Conservation (phyloP, 768 basidiomycete species). For the Candolleomyces eurysporus region DNA sequence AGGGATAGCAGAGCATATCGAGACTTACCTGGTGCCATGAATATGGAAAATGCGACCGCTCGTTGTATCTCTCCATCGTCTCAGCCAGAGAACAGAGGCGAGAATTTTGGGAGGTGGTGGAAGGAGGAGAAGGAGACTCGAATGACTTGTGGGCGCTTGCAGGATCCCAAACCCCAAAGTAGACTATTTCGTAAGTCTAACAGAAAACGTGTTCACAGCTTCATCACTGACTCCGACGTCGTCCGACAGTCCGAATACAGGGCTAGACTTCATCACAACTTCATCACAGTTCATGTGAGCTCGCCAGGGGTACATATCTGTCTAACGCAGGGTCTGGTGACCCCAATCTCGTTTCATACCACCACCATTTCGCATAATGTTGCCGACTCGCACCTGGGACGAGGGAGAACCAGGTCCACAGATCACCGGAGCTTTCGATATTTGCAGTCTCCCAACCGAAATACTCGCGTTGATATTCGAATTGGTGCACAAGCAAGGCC, state of each 20-base stretch:
- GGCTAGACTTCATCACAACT: too few relatives aligned
- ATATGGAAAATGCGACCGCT: conserved; percentile 49
- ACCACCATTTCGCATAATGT: too few relatives aligned
- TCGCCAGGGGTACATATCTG: too few relatives aligned
- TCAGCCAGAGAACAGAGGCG: background rate
- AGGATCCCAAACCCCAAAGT: conserved; percentile 8
- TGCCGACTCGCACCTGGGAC: too few relatives aligned
- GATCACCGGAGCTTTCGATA: too few relatives aligned
- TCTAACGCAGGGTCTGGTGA: too few relatives aligned
- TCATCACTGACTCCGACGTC: background rate
- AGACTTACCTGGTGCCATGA: conserved; percentile 82
- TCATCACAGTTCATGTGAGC: too few relatives aligned
- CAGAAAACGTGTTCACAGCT: background rate
- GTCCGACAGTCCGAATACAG: background rate
- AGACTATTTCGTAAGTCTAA: background rate
- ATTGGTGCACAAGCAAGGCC: too few relatives aligned
- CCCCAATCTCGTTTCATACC: too few relatives aligned
- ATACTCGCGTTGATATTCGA: too few relatives aligned
- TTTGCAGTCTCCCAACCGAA: too few relatives aligned
- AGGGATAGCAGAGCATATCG: conserved; percentile 9
- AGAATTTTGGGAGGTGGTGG: background rate
- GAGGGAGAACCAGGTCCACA: too few relatives aligned
- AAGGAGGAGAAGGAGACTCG: background rate
- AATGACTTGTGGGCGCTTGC: background rate
- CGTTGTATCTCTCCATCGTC: conserved; percentile 40